These are phyloP conservation scores for Trametes punicea DNA, from an alignment of 768 basidiomycete genomes.

Conservation along the genomic window DNA sequence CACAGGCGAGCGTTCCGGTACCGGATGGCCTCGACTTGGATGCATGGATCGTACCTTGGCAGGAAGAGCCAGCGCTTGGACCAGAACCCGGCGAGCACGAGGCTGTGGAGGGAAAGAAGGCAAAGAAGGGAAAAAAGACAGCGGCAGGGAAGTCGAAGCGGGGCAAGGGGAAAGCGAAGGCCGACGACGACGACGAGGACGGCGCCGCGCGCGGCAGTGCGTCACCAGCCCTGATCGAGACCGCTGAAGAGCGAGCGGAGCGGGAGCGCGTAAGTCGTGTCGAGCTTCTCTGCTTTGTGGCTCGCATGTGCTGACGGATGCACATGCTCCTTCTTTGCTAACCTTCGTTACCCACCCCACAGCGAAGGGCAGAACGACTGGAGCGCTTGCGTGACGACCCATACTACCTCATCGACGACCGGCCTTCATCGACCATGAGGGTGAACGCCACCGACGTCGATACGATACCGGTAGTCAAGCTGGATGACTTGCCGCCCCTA, in stretches of 20 bases:
- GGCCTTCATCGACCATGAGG: slow-evolving; percentile 33
- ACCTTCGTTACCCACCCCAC: not conserved
- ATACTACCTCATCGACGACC: slow-evolving; percentile 80
- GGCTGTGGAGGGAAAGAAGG: slow-evolving; percentile 38
- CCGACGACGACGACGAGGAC: slow-evolving; percentile 38
- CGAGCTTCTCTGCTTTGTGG: not conserved
- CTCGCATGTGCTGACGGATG: not conserved
- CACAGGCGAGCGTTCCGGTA: slow-evolving; percentile 76
- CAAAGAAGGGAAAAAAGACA: slow-evolving; percentile 38
- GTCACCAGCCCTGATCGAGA: slow-evolving; percentile 44
- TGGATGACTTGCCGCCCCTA: slow-evolving; percentile 67
- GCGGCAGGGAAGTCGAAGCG: slow-evolving; percentile 31
- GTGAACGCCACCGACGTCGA: slow-evolving; percentile 63
- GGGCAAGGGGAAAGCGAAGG: slow-evolving; percentile 44
- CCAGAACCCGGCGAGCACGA: slow-evolving; percentile 20
- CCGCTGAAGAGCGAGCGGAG: slow-evolving; percentile 55
- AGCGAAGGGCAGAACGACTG: slow-evolving; percentile 75
- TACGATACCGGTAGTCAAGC: slow-evolving; percentile 83
- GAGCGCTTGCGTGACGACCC: slow-evolving; percentile 84
- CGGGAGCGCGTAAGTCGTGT: slow-evolving; percentile 54
- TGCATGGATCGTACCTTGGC: slow-evolving; percentile 74
- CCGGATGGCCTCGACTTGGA: slow-evolving; percentile 89
- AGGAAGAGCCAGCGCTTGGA: slow-evolving; percentile 32
- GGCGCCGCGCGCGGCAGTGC: slow-evolving; percentile 28
- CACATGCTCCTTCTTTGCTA: not conserved